Evolutionary conservation across 352 stramenopile species (phyloP).

Genomic region (Phytophthora citrophthora): DNA sequence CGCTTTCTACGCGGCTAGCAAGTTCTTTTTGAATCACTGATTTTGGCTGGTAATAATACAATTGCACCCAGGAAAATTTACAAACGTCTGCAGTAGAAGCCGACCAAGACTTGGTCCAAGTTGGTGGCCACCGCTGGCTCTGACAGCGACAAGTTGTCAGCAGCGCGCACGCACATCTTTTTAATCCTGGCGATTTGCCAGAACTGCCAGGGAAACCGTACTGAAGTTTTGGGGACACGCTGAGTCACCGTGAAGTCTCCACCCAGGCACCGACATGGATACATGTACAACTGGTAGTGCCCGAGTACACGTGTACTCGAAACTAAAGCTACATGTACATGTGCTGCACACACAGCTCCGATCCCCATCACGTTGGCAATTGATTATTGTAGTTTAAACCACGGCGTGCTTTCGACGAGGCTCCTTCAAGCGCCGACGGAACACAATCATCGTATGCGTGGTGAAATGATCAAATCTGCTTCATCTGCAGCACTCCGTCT

Average conservation of each 20-base stretch:
- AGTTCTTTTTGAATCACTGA: background rate
- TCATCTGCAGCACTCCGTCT: conserved; percentile 9
- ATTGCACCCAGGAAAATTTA: too few species aligned
- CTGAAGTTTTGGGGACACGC: background rate
- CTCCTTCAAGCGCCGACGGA: background rate
- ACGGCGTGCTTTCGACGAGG: background rate
- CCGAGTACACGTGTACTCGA: background rate
- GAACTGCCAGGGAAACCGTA: background rate
- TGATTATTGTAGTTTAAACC: background rate
- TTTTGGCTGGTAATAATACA: background rate
- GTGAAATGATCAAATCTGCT: conserved; percentile 4
- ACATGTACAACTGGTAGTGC: too few species aligned
- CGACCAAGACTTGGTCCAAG: too few species aligned
- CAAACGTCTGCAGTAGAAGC: background rate
- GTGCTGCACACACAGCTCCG: background rate
- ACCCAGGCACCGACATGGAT: background rate
- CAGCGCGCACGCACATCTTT: background rate
- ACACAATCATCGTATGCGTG: conserved; percentile 1
- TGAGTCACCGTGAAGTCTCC: background rate
- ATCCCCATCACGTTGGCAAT: background rate
- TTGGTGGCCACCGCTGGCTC: background rate
- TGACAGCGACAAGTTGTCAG: background rate
- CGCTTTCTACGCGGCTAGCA: background rate
- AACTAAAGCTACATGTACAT: background rate
- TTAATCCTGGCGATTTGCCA: conserved; percentile 7